Conservation (phyloP, 371 early-diverging fungal genomes). For the Fennellomyces sp. region DNA sequence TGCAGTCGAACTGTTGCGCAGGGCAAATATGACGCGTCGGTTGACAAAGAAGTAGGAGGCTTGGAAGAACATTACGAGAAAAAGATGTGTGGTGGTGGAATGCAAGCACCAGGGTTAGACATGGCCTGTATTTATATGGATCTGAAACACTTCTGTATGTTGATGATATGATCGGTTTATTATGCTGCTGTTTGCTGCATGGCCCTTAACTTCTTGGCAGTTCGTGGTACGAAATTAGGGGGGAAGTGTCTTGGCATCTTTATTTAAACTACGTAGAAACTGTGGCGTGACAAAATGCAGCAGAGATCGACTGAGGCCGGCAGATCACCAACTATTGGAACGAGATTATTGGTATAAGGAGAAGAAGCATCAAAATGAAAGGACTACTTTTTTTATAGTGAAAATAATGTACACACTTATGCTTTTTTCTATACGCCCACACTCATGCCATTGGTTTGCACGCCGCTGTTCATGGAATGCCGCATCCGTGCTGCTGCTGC, state of each 20-base stretch:
- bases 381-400: not conserved
- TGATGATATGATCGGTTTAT: not conserved
- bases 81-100: not conserved
- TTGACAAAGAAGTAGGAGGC: conserved; percentile 9
- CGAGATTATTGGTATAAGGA: not conserved
- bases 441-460: conserved; percentile 20
- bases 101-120: not conserved
- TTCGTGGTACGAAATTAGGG: not conserved
- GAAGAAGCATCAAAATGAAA: no score
- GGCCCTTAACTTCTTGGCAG: conserved; percentile 9
- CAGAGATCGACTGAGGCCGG: not conserved
- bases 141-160: not conserved
- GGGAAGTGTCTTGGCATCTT: not conserved
- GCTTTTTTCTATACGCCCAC: conserved; percentile 16
- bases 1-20: not conserved
- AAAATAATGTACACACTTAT: not conserved
- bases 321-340: not conserved
- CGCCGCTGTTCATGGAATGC: not conserved
- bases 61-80: conserved; percentile 9
- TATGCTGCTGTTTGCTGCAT: not conserved
- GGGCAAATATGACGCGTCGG: conserved; percentile 3
- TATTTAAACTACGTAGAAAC: conserved; percentile 1
- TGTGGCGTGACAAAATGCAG: conserved; percentile 3
- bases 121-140: not conserved
- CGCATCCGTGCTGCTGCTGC: conserved; percentile 4